Base-by-base conservation (phyloP, 495 filamentous ascomycete genomes). In the Aspergillus nanangensis region DNA sequence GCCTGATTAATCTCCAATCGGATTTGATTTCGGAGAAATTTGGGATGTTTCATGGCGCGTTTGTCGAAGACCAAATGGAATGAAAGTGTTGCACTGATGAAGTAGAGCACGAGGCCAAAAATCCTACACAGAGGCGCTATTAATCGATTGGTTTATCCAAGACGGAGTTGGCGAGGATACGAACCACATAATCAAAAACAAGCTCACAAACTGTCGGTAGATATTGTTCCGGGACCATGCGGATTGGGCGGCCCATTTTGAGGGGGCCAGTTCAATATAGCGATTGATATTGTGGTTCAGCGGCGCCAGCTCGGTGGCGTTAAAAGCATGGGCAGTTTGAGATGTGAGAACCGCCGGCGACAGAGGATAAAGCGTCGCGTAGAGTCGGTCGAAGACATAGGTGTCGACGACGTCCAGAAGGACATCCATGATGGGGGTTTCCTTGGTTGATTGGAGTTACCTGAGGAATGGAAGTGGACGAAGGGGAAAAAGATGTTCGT, bases 51-150 rank as follows among this genome's bases (percentile, higher is more conserved):
- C 64, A 90, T 78, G 50, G 85, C 86, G 37, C 76, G 72, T 57
- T 96, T 89, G 73, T 97, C 90, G 72, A 90, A 97, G 66, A 96
- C 67, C 68, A 91, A 88, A 61, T 82, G 42, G 71, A 93, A 96
- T 41, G 88, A 86, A 35, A 94, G 66, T 21, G 81, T 74, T 23
- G 87, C 80, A 62, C 82, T 85, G 52, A 85, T 41, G 65, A 88
- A 90, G 74, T 95, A 95, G 48, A 90, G 62, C 39, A 84, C 40
- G 18, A 84, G 57, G 44, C 87, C 87, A 57, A 90, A 59, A 23
- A 49, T 22, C 56, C 56, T 59, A 25, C n/a, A n/a, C n/a, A n/a
- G n/a, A n/a, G n/a, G n/a, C n/a, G n/a, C n/a, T n/a, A n/a, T n/a
- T 20, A 20, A 9, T 35, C 18, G 41, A 32, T 17, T 25, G 11